Base-by-base conservation (phyloP, 2,329 filamentous ascomycete species). In the Calonectria leucothoes region DNA sequence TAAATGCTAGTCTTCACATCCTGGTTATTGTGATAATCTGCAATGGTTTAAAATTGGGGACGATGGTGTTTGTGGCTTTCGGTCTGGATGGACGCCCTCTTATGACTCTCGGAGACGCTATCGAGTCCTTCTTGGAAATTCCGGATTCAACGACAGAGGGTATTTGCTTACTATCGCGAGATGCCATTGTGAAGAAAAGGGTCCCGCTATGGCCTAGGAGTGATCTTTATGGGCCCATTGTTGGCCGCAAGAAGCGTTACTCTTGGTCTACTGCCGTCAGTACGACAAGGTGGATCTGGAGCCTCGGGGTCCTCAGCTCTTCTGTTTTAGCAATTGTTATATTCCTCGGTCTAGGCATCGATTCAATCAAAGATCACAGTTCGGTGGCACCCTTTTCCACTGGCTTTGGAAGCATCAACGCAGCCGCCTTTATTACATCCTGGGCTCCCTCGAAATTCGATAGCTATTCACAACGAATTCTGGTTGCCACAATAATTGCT, bases 1-100 rank as follows among this genome's bases (percentile, higher is more conserved):
- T 66, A 6, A 33, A 51, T 8, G n/a, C n/a, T n/a, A 27, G n/a
- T 15, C 33, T 4, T 15, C 42, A n/a, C 4, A 7, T 27, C 8
- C 29, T 66, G 6, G 12, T 66, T 25, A 27, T 33, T 17, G 42
- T 25, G 5, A 51, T 33, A 15, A 25, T 25, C n/a, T 66, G 27
- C 25, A 51, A 66, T 23, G 15, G 49, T 14, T 1, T 66, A 39
- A 66, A 66, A 15, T 20, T 66, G 6, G 8, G n/a, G 25, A 23
- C 51, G 8, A 49, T 66, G 63, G 3, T 27, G 8, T 49, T 66
- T 11, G 27, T 66, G 7, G 42, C 27, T 12, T 39, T 76, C 25
- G 8, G 52, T 11, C 45, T 79, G 8, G 70, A 76, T 45, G 75
- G 12, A 27, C 7, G 23, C 4, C 63, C 63, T 2, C 55, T 70